Evolutionary conservation across 495 filamentous ascomycete species (phyloP).

Genomic region (Penicillium paradoxum): DNA sequence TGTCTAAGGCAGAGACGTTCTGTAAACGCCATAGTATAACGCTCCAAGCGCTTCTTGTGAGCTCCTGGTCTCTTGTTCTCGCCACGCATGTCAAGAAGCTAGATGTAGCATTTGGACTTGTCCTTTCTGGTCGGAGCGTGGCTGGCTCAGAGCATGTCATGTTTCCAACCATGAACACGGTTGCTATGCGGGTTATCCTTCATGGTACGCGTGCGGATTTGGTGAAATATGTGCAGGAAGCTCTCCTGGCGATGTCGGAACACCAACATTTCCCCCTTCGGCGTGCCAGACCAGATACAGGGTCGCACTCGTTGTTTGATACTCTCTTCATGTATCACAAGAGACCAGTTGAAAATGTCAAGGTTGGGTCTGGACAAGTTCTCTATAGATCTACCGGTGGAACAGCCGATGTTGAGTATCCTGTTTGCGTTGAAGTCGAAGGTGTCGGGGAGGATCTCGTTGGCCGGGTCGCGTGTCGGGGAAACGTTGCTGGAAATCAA

Average conservation of each 20-base stretch:
- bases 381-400: conserved; percentile 56
- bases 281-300: conserved; percentile 22
- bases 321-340: conserved; percentile 82
- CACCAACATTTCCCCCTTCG: conserved; percentile 44
- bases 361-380: background rate
- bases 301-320: conserved; percentile 58
- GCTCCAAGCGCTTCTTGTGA: conserved; percentile 68
- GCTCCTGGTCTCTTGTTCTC: conserved; percentile 62
- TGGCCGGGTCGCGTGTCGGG: conserved; percentile 68
- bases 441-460: conserved; percentile 45
- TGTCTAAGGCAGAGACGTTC: conserved; percentile 39
- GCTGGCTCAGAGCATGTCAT: conserved; percentile 63
- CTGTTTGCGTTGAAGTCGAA: conserved; percentile 77
- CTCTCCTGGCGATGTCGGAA: conserved; percentile 61
- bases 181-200: conserved; percentile 51
- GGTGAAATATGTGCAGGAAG: conserved; percentile 46
- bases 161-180: conserved; percentile 88
- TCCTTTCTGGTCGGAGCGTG: conserved; percentile 62
- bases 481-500: conserved; percentile 38
- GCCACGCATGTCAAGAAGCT: conserved; percentile 53
- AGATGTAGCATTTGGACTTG: conserved; percentile 73
- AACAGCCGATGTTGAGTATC: conserved; percentile 64
- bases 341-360: conserved; percentile 9
- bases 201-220: conserved; percentile 39
- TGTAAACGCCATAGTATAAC: conserved; percentile 61